Base-by-base conservation (phyloP, 2,329 filamentous ascomycete genomes). In the Colletotrichum theobromicola region DNA sequence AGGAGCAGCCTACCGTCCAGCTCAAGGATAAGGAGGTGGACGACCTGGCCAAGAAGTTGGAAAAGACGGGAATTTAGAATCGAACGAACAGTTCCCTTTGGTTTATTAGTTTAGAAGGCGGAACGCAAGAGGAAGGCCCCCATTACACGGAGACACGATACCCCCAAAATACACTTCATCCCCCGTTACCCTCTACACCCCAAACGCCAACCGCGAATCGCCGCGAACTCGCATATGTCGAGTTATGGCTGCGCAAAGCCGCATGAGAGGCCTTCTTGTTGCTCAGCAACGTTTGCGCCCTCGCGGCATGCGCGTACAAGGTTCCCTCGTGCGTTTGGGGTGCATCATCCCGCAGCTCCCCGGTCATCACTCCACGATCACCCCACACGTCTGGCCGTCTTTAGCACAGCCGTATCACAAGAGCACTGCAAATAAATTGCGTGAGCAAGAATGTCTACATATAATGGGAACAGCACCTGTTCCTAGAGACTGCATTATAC, bases 1-100 rank as follows among this genome's bases (percentile, higher is more conserved):
- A 95, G 84, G 89, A 94, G 76, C 90, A 95, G 83, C 93, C 94
- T 53, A 91, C 93, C n/a, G 89, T 91, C 18, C 90, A 93, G 83
- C 84, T 90, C 77, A 90, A 94, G 84, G 92, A 96, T 81, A 91
- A 92, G 83, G 93, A 94, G 35, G 94, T 98, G 50, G 95, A 98
- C 79, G 92, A 92, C 60, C 86, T 98, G 80, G 94, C 95, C 18
- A 90, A 93, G 82, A 89, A 91, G 80, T 85, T 98, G 78, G 91
- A 90, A 76, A 96, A 96, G 90, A 94, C 94, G 28, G 82, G 79
- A 62, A 88, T 92, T 77, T 92, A 83, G 78, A 60, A n/a, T 42
- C 42, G 35, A 72, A 77, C 65, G 42, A 66, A 70, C 24, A 66
- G 18, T 50, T 57, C 34, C 50, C 35, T 63, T 76, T 75, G 69